Base-by-base conservation (phyloP, 441 rosid genomes). In the Aleurites moluccanus region DNA sequence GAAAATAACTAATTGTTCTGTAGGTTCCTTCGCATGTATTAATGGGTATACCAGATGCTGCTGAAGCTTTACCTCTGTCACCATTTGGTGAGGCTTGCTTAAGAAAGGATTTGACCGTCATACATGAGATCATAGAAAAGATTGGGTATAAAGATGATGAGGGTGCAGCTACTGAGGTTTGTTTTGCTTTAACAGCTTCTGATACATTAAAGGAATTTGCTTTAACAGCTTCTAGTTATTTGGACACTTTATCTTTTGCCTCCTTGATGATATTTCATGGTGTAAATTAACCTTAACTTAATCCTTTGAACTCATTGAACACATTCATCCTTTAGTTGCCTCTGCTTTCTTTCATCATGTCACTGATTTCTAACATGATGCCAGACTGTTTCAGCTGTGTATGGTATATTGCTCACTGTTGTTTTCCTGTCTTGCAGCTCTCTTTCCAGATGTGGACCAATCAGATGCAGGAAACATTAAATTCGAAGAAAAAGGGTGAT, bases 371-470 rank as follows among this genome's bases (percentile, higher is more conserved):
- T 38, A 35, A 25, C n/a, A 21, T 23, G 25, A 67, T 55, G 28
- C 45, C 52, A 42, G 49, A 27, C 2, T 70, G 70, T 33, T 55
- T n/a, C n/a, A 23, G 59, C 45, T 45, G 20, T 62, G 27, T 15
- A 44, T 40, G 45, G 0, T 49, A 10, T 63, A 49, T 57, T 49
- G 33, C 59, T 75, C 18, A 70, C 45, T 49, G 6, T 74, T 75
- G 44, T 56, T 72, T 72, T 78, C 72, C 67, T 77, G 25, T 42
- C 59, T 67, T 81, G 87, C 89, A 94, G 97, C 88, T 94, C 15
- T 94, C 98, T n/a, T 92, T 92, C 84, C 86, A 91, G 77, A 85
- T 89, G 89, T 94, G 92, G 97, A 92, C 97, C 66, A 83, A 86
- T 80, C 91, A 92, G 70, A 90, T 92, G 92, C 93, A 91, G 78